Percentiles rank a stretch among this genome's conserved stretches.
These are phyloP conservation scores for Euphrasia arctica DNA, from an alignment of 305 asterid genomes.

Conservation along the genomic window DNA sequence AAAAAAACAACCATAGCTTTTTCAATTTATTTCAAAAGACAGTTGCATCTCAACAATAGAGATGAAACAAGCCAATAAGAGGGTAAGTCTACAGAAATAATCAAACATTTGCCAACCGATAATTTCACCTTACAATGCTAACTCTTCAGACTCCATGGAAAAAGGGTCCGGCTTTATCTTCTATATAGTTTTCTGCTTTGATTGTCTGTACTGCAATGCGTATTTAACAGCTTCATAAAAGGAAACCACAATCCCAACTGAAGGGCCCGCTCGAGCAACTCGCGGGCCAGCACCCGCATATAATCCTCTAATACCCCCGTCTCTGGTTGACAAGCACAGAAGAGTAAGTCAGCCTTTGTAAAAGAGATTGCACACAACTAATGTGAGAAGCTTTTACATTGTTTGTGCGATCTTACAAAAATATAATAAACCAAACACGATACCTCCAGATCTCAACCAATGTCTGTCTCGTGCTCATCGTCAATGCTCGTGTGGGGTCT, in stretches of 20 bases:
- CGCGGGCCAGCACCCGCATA: conserved; percentile 69
- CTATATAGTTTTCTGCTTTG: not conserved
- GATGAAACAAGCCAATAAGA: no score
- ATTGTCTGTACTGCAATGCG: conserved; percentile 34
- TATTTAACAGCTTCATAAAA: conserved; percentile 72
- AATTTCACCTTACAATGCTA: not conserved
- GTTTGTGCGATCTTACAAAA: not conserved
- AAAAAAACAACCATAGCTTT: no score
- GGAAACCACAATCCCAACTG: conserved; percentile 79
- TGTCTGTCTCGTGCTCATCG: conserved; percentile 71
- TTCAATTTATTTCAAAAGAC: no score
- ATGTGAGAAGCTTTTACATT: no score
- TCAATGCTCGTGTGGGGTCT: conserved; percentile 63
- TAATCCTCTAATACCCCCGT: conserved; percentile 63
- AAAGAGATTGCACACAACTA: not conserved
- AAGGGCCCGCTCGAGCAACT: conserved; percentile 83
- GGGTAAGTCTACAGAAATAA: no score
- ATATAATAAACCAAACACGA: not conserved
- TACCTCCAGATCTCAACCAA: conserved; percentile 87
- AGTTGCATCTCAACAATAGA: no score
- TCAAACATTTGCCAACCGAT: not conserved
- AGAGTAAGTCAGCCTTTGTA: not conserved
- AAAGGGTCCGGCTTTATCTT: not conserved
- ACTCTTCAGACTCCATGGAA: not conserved
- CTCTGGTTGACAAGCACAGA: conserved; percentile 41